phyloP scores from a whole-genome alignment of 768 basidiomycete species.

The Cystobasidium tubakii region DNA sequence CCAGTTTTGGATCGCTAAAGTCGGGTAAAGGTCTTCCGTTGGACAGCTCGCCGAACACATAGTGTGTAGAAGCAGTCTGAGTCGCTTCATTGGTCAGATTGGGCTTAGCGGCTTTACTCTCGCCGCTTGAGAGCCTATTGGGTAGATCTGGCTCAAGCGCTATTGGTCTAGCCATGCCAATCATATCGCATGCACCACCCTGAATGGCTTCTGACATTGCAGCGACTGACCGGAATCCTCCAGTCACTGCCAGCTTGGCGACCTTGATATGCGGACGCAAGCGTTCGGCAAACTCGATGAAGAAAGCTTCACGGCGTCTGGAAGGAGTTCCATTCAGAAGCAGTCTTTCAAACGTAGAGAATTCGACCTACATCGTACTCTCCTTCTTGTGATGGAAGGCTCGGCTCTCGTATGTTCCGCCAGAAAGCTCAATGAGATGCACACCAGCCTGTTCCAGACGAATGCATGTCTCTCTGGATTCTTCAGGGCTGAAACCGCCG shows the following conservation, averaged over 20 bases:
- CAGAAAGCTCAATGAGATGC: slow-evolving; percentile 53
- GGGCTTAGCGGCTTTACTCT: slow-evolving; percentile 41
- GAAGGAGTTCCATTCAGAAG: neutral
- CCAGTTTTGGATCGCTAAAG: slow-evolving; percentile 35
- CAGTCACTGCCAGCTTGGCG: slow-evolving; percentile 47
- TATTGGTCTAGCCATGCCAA: slow-evolving; percentile 48
- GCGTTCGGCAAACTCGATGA: slow-evolving; percentile 44
- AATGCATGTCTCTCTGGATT: slow-evolving; percentile 47
- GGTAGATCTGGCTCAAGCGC: slow-evolving; percentile 47
- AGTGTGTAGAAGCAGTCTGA: slow-evolving; percentile 40
- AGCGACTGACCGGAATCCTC: slow-evolving; percentile 46
- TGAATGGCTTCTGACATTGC: slow-evolving; percentile 46
- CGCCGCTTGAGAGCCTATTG: slow-evolving; percentile 44
- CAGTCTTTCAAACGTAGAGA: too few relatives aligned
- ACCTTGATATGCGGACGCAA: slow-evolving; percentile 44
- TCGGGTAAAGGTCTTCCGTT: slow-evolving; percentile 38
- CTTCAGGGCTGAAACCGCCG: slow-evolving; percentile 49
- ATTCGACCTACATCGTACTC: slow-evolving; percentile 45
- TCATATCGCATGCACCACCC: slow-evolving; percentile 34
- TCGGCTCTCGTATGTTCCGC: slow-evolving; percentile 41
- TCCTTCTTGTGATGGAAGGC: slow-evolving; percentile 46
- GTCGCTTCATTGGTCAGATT: slow-evolving; percentile 38
- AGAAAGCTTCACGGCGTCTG: slow-evolving; percentile 31
- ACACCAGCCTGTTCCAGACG: slow-evolving; percentile 50
- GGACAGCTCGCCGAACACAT: slow-evolving; percentile 38